phyloP scores from a whole-genome alignment of 306 rosid genomes.

The Aeschynomene evenia region DNA sequence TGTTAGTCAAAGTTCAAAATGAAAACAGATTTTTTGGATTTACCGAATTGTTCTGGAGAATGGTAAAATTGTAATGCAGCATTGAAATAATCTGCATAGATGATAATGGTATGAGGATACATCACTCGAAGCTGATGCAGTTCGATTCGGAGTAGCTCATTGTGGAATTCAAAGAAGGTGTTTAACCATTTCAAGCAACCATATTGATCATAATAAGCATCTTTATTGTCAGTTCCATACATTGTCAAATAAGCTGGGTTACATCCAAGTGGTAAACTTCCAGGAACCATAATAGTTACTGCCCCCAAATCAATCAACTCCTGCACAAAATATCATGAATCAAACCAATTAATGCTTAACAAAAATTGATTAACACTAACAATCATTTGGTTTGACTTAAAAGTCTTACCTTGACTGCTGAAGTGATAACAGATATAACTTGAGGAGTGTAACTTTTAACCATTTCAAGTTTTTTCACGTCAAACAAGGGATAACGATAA shows the following conservation, averaged over 20 bases:
- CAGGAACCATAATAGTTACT: slow-evolving; percentile 51
- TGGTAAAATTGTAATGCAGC: slow-evolving; percentile 33
- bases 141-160: slow-evolving; percentile 40
- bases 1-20: too few relatives aligned
- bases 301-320: slow-evolving; percentile 53
- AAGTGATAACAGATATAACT: slow-evolving; percentile 40
- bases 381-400: too few relatives aligned
- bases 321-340: slow-evolving; percentile 27
- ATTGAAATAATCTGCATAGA: slow-evolving; percentile 54
- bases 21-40: too few relatives aligned
- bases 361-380: too few relatives aligned
- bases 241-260: slow-evolving; percentile 28
- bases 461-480: slow-evolving; percentile 13
- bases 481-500: slow-evolving; percentile 41
- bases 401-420: slow-evolving; percentile 34
- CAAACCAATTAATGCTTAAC: neutral
- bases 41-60: slow-evolving; percentile 49
- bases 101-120: slow-evolving; percentile 42
- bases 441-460: slow-evolving; percentile 34
- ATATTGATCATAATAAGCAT: slow-evolving; percentile 43
- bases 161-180: slow-evolving; percentile 38
- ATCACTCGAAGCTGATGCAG: slow-evolving; percentile 33
- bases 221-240: slow-evolving; percentile 15
- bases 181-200: slow-evolving; percentile 55
- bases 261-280: slow-evolving; percentile 63